phyloP scores from a whole-genome alignment of 768 basidiomycete genomes.

The Psilocybe tampanensis region DNA sequence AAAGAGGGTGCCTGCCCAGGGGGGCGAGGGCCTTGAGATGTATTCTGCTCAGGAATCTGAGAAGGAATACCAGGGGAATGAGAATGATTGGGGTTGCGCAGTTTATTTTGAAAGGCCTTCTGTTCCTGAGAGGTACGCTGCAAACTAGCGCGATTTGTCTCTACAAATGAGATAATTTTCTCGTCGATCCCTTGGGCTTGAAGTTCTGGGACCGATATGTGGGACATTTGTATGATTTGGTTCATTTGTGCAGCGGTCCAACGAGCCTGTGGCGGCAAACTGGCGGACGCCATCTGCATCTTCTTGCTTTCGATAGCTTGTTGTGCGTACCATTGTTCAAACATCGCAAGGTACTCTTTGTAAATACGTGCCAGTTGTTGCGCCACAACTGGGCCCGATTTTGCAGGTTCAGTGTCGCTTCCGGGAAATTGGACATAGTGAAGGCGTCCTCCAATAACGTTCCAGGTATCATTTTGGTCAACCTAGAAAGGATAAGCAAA shows the following conservation, averaged over 20 bases:
- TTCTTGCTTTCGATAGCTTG: conserved; percentile 36
- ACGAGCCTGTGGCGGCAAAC: conserved; percentile 8
- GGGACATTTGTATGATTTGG: conserved; percentile 49
- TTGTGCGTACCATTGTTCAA: conserved; percentile 57
- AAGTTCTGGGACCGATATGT: conserved; percentile 50
- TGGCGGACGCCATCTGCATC: conserved; percentile 12
- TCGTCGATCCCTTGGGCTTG: conserved; percentile 52
- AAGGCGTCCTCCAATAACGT: conserved; percentile 66
- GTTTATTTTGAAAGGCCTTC: conserved; percentile 33
- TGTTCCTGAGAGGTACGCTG: conserved; percentile 44
- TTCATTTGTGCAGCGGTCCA: conserved; percentile 38
- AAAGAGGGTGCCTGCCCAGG: conserved; percentile 1
- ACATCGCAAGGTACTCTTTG: conserved; percentile 54
- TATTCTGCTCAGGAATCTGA: conserved; percentile 4
- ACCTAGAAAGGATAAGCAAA: conserved; percentile 39
- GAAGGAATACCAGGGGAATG: conserved; percentile 1
- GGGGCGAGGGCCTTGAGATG: conserved; percentile 3
- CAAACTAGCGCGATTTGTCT: conserved; percentile 50
- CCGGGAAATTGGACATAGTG: conserved; percentile 68
- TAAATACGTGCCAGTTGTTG: conserved; percentile 63
- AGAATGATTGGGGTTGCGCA: conserved; percentile 1
- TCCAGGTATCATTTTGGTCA: conserved; percentile 58
- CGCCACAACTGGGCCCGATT: conserved; percentile 63
- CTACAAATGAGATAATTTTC: conserved; percentile 56
- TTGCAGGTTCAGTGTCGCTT: conserved; percentile 59